A percentile compares a stretch with the other conserved stretches of the same genome.
These are phyloP conservation scores for Tripterygium wilfordii DNA, from an alignment of 177 flowering plant genomes.

Conservation along the genomic window DNA sequence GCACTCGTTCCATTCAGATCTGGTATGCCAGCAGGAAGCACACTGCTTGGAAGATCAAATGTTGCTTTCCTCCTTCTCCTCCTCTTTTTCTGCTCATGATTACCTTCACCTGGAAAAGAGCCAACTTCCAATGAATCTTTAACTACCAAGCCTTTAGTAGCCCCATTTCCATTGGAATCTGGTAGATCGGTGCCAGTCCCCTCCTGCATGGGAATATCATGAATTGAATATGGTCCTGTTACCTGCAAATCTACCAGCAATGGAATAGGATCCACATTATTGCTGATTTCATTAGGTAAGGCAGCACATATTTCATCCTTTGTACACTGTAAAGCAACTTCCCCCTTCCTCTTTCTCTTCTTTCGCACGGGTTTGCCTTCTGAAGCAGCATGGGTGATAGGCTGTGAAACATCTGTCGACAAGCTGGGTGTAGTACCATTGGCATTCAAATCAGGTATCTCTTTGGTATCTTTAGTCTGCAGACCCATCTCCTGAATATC, in stretches of 20 bases:
- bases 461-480: background rate
- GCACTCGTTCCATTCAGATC: constrained; percentile 29
- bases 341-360: constrained; percentile 18
- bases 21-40: constrained; percentile 14
- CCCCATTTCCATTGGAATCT: constrained; percentile 1
- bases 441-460: constrained; percentile 27
- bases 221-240: constrained; percentile 7
- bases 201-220: constrained; percentile 4
- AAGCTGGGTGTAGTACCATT: constrained; percentile 6
- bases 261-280: constrained; percentile 6
- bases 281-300: constrained; percentile 1
- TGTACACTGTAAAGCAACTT: constrained; percentile 1
- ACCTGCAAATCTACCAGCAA: constrained; percentile 18
- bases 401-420: constrained; percentile 7
- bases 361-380: constrained; percentile 15
- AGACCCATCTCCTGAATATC: background rate
- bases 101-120: constrained; percentile 6
- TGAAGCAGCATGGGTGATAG: constrained; percentile 5
- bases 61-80: constrained; percentile 25
- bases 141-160: background rate
- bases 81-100: constrained; percentile 17
- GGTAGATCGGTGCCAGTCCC: background rate
- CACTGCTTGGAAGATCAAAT: background rate
- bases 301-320: constrained; percentile 1
- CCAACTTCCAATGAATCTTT: background rate